Evolutionary conservation across 805 yeast species (phyloP).

Genomic region (Dipodascus albidus): DNA sequence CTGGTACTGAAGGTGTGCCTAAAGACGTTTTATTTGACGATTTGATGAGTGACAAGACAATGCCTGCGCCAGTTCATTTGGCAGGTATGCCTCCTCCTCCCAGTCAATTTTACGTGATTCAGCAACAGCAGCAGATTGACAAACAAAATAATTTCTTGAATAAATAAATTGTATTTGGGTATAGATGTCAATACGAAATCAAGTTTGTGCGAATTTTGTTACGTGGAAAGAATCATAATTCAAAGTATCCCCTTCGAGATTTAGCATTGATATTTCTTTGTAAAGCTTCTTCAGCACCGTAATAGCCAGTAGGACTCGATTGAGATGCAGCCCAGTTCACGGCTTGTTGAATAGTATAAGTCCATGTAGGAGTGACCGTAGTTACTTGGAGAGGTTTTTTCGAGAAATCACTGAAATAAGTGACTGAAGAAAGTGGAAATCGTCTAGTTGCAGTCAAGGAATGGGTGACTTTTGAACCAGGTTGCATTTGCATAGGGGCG

Average conservation of each 20-base stretch:
- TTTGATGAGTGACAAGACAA: not conserved
- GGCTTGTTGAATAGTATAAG: constrained; percentile 50
- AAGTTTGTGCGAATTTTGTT: too few species aligned
- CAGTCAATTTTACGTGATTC: constrained; percentile 5
- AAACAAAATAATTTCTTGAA: not conserved
- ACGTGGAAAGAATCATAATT: too few species aligned
- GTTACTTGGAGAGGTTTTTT: constrained; percentile 38
- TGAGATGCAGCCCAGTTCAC: constrained; percentile 55
- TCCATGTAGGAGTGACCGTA: constrained; percentile 81
- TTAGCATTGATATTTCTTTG: not conserved
- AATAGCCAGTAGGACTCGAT: constrained; percentile 15
- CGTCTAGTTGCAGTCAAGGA: constrained; percentile 38
- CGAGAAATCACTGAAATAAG: constrained; percentile 40
- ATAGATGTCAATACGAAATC: too few species aligned
- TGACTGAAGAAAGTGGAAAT: constrained; percentile 56
- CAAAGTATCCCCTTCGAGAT: not conserved
- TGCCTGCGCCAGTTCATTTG: constrained; percentile 9
- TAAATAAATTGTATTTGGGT: not conserved
- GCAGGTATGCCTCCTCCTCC: constrained; percentile 12
- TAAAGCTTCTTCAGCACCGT: constrained; percentile 11
- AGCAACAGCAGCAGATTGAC: not conserved
- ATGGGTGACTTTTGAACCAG: constrained; percentile 57
- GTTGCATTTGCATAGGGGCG: constrained; percentile 93
- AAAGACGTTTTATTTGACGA: not conserved
- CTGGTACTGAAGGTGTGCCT: constrained; percentile 1